Percentiles rank a stretch among this genome's conserved stretches.
These are phyloP conservation scores for Cutaneotrichosporon arboriforme DNA, from an alignment of 1,284 basidiomycete genomes.

Conservation along the genomic window DNA sequence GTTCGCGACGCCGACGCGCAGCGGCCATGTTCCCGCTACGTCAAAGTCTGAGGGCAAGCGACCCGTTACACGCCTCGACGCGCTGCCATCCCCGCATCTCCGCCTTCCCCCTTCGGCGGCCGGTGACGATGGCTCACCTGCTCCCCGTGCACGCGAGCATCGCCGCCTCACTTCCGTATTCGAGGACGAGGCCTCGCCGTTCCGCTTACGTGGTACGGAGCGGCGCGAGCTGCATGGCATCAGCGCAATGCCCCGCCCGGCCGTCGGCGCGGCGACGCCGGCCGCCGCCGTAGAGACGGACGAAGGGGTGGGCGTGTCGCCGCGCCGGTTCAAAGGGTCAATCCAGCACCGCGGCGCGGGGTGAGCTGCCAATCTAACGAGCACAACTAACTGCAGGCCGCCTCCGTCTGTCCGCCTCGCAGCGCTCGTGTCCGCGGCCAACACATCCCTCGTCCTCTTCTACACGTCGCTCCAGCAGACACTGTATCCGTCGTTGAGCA, in stretches of 20 bases:
- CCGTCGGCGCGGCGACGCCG: slow-evolving; percentile 2
- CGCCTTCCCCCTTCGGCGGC: too few species aligned
- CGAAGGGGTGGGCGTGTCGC: slow-evolving; percentile 38
- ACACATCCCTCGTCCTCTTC: slow-evolving; percentile 35
- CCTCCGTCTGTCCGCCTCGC: slow-evolving; percentile 18
- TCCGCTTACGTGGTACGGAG: slow-evolving; percentile 1
- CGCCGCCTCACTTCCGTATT: not conserved
- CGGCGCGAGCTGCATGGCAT: slow-evolving; percentile 1
- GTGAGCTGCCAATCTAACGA: slow-evolving; percentile 13
- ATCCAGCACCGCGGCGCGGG: slow-evolving; percentile 28
- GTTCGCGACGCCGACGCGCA: too few species aligned
- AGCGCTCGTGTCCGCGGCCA: slow-evolving; percentile 16
- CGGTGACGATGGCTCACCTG: too few species aligned
- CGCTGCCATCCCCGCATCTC: not conserved
- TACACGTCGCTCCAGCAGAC: slow-evolving; percentile 37
- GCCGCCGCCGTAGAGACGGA: slow-evolving; percentile 21
- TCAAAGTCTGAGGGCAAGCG: too few species aligned
- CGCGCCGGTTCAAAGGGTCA: slow-evolving; percentile 25
- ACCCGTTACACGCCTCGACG: not conserved
- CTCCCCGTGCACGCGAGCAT: too few species aligned
- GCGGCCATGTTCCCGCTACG: too few species aligned
- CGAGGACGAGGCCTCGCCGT: slow-evolving; percentile 5
- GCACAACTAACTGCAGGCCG: slow-evolving; percentile 6
- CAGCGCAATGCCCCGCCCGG: slow-evolving; percentile 2
- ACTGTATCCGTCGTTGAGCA: slow-evolving; percentile 16